Base-by-base conservation (phyloP, 768 basidiomycete species). In the Mycena haematopus region DNA sequence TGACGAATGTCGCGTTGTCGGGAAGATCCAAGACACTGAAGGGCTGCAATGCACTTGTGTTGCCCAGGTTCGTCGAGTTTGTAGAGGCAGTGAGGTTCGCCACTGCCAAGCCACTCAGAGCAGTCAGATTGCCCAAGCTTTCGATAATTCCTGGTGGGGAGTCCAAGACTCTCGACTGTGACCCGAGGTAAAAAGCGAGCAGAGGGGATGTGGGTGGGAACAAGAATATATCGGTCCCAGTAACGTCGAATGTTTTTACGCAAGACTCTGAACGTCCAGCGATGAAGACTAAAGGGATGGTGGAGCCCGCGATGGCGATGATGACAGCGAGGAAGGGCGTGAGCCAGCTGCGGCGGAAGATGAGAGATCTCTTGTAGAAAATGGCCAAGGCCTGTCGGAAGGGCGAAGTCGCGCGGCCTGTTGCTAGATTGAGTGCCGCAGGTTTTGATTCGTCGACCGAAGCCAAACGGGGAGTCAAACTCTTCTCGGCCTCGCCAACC, bases 341-440 rank as follows among this genome's bases (percentile, higher is more conserved):
- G 19, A 93, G 72, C 90, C 90, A 93, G 64, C 86, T 87, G 42
- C 88, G 81, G 24, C 84, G 82, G 0, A 84, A 77, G 52, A 93
- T 82, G 24, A 92, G 75, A 7, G 77, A 69, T 4, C 92, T 86
- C 72, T 93, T 93, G 67, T 86, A 78, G 76, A 91, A 87, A 58
- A 93, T 89, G 0, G 89, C 91, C 57, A 86, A 73, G 0, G 90
- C 87, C 70, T 93, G 91, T 22, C 75, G 75, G 63, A 88, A 76
- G 7, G 88, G 85, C 2, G 86, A 85, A 11, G 82, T 79, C 29
- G 79, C 68, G 9, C 83, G 79, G 9, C 89, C 88, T 51, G 77
- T 79, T 2, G 84, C 77, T 24, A 89, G 77, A 15, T 78, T 66
- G 63, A 87, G 71, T 10, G 71, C 66, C 2, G 58, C 36, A 9